phyloP scores from a whole-genome alignment of 129 eudicot genomes.

The Gnaphalium uliginosum region DNA sequence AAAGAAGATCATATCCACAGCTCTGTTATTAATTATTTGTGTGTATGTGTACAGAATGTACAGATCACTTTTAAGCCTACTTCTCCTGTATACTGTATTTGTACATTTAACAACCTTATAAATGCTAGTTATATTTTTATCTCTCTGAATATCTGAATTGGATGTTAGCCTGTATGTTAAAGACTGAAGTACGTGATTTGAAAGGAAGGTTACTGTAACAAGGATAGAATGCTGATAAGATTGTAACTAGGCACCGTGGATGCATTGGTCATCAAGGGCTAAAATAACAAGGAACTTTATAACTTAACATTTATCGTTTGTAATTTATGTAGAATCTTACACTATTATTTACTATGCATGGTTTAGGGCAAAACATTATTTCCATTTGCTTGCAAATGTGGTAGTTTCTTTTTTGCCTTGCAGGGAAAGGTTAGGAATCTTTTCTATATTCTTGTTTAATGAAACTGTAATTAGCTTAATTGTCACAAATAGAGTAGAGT shows the following conservation, averaged over 20 bases:
- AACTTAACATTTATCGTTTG: not conserved
- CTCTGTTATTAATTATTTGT: not conserved
- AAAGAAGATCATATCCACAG: not conserved
- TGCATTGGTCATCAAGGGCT: not conserved
- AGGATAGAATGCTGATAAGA: not conserved
- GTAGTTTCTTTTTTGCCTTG: slow-evolving; percentile 12
- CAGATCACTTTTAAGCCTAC: slow-evolving; percentile 14
- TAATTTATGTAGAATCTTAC: slow-evolving; percentile 9
- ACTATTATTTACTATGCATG: not conserved
- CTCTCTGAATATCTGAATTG: slow-evolving; percentile 1
- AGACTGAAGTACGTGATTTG: slow-evolving; percentile 9
- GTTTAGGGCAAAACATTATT: not conserved
- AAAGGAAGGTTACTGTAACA: slow-evolving; percentile 9
- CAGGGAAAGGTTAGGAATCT: not conserved
- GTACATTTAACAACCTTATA: too few relatives aligned
- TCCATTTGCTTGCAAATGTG: not conserved
- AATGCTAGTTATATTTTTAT: not conserved
- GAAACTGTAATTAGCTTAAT: slow-evolving; percentile 13
- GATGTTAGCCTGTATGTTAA: slow-evolving; percentile 12
- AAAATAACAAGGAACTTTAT: not conserved
- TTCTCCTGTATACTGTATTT: not conserved
- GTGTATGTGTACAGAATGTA: not conserved
- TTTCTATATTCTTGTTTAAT: slow-evolving; percentile 3
- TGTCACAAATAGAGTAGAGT: slow-evolving; percentile 7
- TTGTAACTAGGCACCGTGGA: not conserved